These are phyloP conservation scores for Yamadazyma triangularis DNA, from an alignment of 1,139 yeast genomes.

Conservation along the genomic window DNA sequence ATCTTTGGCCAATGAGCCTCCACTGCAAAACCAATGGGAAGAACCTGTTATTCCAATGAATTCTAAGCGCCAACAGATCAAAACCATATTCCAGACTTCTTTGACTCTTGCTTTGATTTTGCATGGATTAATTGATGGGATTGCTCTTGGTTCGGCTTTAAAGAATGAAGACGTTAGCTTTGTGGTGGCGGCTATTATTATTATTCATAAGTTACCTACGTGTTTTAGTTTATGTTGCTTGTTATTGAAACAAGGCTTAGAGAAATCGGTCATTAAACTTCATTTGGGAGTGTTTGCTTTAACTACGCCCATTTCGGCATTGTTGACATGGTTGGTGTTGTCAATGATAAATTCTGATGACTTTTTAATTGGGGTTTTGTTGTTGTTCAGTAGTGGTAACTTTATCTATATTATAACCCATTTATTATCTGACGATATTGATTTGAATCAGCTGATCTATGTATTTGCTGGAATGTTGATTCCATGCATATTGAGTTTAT, in stretches of 20 bases:
- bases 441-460: not conserved
- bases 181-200: slow-evolving; percentile 54
- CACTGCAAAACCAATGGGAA: too few species aligned
- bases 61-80: not conserved
- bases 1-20: not conserved
- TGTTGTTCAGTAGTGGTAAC: slow-evolving; percentile 69
- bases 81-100: slow-evolving; percentile 24
- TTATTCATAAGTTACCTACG: slow-evolving; percentile 74
- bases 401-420: slow-evolving; percentile 61
- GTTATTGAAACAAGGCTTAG: slow-evolving; percentile 35
- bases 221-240: slow-evolving; percentile 65
- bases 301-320: slow-evolving; percentile 51
- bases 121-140: slow-evolving; percentile 71
- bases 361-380: slow-evolving; percentile 46
- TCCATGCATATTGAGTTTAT: not conserved
- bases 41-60: too few species aligned
- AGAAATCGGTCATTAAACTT: slow-evolving; percentile 26
- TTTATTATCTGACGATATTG: not conserved
- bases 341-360: slow-evolving; percentile 23
- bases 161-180: slow-evolving; percentile 42
- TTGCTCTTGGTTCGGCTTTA: slow-evolving; percentile 66
- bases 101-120: slow-evolving; percentile 59
- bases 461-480: not conserved
- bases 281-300: slow-evolving; percentile 46
- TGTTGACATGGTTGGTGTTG: slow-evolving; percentile 41